Base-by-base conservation (phyloP, 2,329 filamentous ascomycete genomes). In the Orbilia oligospora region DNA sequence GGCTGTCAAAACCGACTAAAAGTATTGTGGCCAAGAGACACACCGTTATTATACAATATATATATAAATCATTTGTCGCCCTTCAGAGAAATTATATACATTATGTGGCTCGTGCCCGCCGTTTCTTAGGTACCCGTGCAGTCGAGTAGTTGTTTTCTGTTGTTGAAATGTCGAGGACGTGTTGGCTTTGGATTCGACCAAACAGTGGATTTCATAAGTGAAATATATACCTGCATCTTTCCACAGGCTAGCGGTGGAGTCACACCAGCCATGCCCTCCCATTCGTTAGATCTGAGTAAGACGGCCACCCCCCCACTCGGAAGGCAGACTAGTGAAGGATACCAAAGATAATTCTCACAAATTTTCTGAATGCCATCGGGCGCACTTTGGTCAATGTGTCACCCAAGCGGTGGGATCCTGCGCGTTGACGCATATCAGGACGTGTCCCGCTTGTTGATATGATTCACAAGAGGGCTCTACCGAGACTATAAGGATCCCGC, bases 1-100 rank as follows among this genome's bases (percentile, higher is more conserved):
- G 70, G 87, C 87, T 46, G 88, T 88, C 82, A 88, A 88, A 80
- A 85, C 86, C 24, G 87, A 88, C 76, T 88, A 82, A 30, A 30
- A n/a, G n/a, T n/a, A 83, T 44, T 44, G 3, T 44, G 41, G 14
- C 16, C 14, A n/a, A n/a, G 8, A 38, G 14, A 4, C 41, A 53
- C n/a, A n/a, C n/a, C n/a, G n/a, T n/a, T n/a, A n/a, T n/a, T n/a
- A n/a, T n/a, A n/a, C n/a, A n/a, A n/a, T n/a, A n/a, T n/a, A n/a
- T n/a, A n/a, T n/a, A n/a, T n/a, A n/a, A n/a, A n/a, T n/a, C n/a
- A n/a, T n/a, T n/a, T n/a, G n/a, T n/a, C n/a, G n/a, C n/a, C n/a
- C n/a, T n/a, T n/a, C n/a, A n/a, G n/a, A n/a, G n/a, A n/a, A n/a
- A n/a, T n/a, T n/a, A n/a, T n/a, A n/a, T n/a, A n/a, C n/a, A n/a